Percentiles rank a stretch among this genome's conserved stretches.
phyloP scores from a whole-genome alignment of 75 land plant species.

The Ceratopteris richardii region DNA sequence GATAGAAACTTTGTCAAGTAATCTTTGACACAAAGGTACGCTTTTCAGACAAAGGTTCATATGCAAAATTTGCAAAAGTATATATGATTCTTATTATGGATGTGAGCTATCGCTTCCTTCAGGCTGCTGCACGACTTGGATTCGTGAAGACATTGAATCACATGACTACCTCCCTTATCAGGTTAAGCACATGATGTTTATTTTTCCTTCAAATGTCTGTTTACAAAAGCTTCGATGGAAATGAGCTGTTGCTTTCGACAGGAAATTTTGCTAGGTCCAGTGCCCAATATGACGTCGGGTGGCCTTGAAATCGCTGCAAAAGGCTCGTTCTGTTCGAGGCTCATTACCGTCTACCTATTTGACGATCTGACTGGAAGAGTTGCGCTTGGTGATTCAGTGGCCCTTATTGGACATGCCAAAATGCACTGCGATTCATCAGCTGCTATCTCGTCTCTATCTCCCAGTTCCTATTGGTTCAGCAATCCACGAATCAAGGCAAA shows the following conservation, averaged over 20 bases:
- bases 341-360: constrained; percentile 1
- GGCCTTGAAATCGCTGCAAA: background rate
- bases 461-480: background rate
- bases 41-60: background rate
- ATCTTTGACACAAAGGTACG: background rate
- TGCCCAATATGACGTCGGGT: constrained; percentile 3
- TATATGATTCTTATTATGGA: background rate
- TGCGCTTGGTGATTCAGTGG: constrained; percentile 14
- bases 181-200: background rate
- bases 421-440: background rate
- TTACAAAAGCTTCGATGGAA: background rate
- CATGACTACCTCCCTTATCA: constrained; percentile 1
- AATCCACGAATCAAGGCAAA: constrained; percentile 9
- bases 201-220: background rate
- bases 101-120: background rate
- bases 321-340: background rate
- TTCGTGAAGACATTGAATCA: background rate
- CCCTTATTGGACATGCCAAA: constrained; percentile 20
- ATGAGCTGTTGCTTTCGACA: background rate
- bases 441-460: background rate
- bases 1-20: background rate
- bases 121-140: background rate
- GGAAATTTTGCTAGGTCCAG: constrained; percentile 19
- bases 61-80: background rate
- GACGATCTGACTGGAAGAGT: constrained; percentile 16